Base-by-base conservation (phyloP, 1,139 yeast genomes). In the Geotrichum europaeum region DNA sequence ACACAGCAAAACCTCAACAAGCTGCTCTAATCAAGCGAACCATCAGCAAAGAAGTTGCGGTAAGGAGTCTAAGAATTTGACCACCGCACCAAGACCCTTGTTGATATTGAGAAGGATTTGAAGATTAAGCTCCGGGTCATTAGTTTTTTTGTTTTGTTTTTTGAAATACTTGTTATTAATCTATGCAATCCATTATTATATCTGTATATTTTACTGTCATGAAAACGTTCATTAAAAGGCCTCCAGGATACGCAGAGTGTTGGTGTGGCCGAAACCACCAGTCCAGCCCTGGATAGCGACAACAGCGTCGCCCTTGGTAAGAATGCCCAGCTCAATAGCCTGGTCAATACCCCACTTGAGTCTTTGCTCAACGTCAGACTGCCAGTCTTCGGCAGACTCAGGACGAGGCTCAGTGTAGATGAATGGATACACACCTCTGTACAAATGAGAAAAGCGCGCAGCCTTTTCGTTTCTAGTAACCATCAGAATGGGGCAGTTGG, bases 251-350 rank as follows among this genome's bases (percentile, higher is more conserved):
- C 98, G 94, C 78, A 94, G 85, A 67, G 99, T 94, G 87, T 94
- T 94, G 74, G 99, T 89, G 85, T 94, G 97, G 75, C 99, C 99
- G 67, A 92, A 83, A 80, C 99, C 99, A 77, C 95, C 89, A 74
- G 96, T 89, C 96, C 97, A 94, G 77, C 99, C 99, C 84, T 94
- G 99, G 75, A 94, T 88, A 74, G 96, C 89, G 70, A 94, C 91
- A 72, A 91, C 88, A 64, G 89, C 81, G 77, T 91, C 97, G 77
- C 97, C 97, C 78, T 85, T 84, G 72, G 80, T 79, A 76, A 94
- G 81, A 77, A 94, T 85, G 69, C 96, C 96, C 72, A 92, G 84
- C 68, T 84, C 87, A 73, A 87, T 82, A 69, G 97, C 97, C 81
- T 88, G 92, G 69, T 86, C 82, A 77, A 94, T 88, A 76, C 97